Evolutionary conservation across 768 basidiomycete species (phyloP).

Genomic region (Tricholoma sp.): DNA sequence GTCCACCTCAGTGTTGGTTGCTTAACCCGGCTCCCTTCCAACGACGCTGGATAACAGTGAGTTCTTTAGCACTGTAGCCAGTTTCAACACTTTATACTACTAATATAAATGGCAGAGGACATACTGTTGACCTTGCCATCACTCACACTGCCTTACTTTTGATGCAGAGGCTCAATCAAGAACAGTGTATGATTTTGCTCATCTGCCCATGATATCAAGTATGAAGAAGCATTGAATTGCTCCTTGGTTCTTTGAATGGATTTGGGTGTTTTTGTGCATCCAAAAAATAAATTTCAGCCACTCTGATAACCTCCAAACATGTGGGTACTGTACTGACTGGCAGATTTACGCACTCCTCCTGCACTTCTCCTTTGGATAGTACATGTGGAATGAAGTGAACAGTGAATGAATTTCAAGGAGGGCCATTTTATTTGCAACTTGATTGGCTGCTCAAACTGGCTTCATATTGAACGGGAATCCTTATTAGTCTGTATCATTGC

Average conservation of each 20-base stretch:
- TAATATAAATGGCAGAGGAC: neutral
- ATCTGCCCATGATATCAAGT: too few species aligned
- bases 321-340: neutral
- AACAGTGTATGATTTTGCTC: too few species aligned
- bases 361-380: neutral
- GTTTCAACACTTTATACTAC: neutral
- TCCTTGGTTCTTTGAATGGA: neutral
- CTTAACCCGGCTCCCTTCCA: too few species aligned
- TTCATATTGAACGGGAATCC: neutral
- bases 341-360: neutral
- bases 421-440: slow-evolving; percentile 2
- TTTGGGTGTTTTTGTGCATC: slow-evolving; percentile 1
- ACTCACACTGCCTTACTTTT: neutral
- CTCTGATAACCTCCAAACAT: neutral
- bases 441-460: too few species aligned
- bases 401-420: neutral
- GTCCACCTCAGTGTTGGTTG: too few species aligned
- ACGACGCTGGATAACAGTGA: too few species aligned
- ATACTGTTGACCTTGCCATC: neutral
- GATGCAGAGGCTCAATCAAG: too few species aligned
- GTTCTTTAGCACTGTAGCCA: neutral
- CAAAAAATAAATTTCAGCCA: neutral
- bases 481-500: neutral
- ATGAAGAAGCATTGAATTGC: neutral
- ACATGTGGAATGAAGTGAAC: too few species aligned